Percentiles rank a stretch among this genome's conserved stretches.
These are phyloP conservation scores for Fomes fomentarius DNA, from an alignment of 1,284 basidiomycete genomes.

Conservation along the genomic window DNA sequence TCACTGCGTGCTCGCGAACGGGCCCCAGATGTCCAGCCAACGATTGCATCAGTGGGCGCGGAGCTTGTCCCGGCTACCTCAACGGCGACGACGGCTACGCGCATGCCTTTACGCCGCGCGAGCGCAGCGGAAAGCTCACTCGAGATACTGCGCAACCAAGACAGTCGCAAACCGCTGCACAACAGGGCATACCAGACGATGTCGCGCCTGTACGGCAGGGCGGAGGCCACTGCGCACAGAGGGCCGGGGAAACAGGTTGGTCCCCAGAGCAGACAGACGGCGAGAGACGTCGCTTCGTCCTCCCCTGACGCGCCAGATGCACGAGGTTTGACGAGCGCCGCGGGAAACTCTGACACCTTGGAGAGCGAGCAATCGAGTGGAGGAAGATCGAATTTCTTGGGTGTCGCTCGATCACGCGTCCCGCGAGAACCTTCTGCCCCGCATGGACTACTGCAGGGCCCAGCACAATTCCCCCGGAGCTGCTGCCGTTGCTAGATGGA, in stretches of 20 bases:
- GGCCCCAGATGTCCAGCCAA: slow-evolving; percentile 28
- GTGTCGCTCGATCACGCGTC: slow-evolving; percentile 46
- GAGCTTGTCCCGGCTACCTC: slow-evolving; percentile 25
- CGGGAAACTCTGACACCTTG: slow-evolving; percentile 21
- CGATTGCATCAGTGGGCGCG: slow-evolving; percentile 28
- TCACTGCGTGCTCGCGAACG: slow-evolving; percentile 21
- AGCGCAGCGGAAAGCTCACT: slow-evolving; percentile 42
- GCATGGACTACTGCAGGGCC: slow-evolving; percentile 28
- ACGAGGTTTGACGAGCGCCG: neutral
- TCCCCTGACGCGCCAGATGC: slow-evolving; percentile 25
- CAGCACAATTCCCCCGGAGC: slow-evolving; percentile 52
- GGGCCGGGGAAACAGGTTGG: neutral
- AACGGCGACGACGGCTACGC: slow-evolving; percentile 5
- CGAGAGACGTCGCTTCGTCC: slow-evolving; percentile 20
- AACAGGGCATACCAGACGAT: slow-evolving; percentile 22
- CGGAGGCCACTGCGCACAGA: slow-evolving; percentile 9
- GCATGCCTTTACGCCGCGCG: slow-evolving; percentile 22
- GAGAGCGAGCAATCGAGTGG: slow-evolving; percentile 34
- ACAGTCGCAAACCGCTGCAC: slow-evolving; percentile 16
- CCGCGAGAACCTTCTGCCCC: slow-evolving; percentile 48
- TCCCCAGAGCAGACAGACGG: neutral
- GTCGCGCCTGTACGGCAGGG: slow-evolving; percentile 12
- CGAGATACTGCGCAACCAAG: slow-evolving; percentile 35
- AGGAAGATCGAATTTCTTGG: slow-evolving; percentile 24
- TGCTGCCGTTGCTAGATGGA: slow-evolving; percentile 77